Base-by-base conservation (phyloP, 2,329 filamentous ascomycete genomes). In the Clarireedia monteithiana region DNA sequence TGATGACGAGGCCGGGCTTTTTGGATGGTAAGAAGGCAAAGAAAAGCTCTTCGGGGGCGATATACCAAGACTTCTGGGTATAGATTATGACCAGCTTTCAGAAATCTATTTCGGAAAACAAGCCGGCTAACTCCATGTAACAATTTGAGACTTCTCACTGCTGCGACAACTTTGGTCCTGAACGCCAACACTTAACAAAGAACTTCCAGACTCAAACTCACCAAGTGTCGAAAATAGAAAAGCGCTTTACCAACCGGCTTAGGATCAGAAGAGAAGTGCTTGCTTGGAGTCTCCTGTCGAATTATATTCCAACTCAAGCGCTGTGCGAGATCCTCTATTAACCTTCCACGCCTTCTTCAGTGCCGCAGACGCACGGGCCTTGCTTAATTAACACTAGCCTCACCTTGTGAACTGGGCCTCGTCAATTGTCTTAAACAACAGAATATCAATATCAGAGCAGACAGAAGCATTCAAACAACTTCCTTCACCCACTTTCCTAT, bases 401-500 rank as follows among this genome's bases (percentile, higher is more conserved):
- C 45, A 50, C 47, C 47, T 50, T 26, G 34, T 48, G 15, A 54
- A 40, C 23, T 55, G 39, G 53, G 53, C 40, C 52, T 50, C 42
- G 39, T 44, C 40, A 44, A 44, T 55, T 50, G 53, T 55, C 39
- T 55, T 44, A 38, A 45, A 55, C 53, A 50, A 55, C 53, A 55
- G 47, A 50, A 55, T 50, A 50, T 45, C 47, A 55, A 45, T 48
- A 50, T 36, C 17, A 54, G 34, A 54, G 23, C 26, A 34, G 40
- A 12, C 40, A 24, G 17, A 12, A 23, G 40, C 40, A 44, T 4
- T 44, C 40, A 17, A 40, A 12, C 40, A 44, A 44, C 40, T 20
- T 10, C 17, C 14, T 44, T 44, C 47, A 39, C 3, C 27, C 39
- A 55, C 38, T 36, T 50, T 38, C 46, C 17, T 38, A 50, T 42